Evolutionary conservation across 2,329 filamentous ascomycete genomes (phyloP), one percentile per base, ranked within the genome.

Genomic region (Calonectria pteridis): DNA sequence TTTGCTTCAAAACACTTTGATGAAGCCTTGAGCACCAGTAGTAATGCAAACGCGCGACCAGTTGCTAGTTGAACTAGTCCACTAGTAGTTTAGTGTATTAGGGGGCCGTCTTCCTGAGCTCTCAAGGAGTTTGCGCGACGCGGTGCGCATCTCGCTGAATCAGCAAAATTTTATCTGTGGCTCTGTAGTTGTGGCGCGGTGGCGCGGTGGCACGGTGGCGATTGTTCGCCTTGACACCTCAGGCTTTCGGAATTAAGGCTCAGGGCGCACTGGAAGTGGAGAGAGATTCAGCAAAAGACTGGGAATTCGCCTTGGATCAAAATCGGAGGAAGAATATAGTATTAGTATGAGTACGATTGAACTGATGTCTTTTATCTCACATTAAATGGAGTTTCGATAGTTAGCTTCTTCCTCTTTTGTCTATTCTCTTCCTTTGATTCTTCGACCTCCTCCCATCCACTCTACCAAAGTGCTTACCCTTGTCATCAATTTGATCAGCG

Each of bases 11-110:
- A 75, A 80, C 58, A 64, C 74, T 78, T 76, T 73, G 73, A 64
- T 71, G 73, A 69, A 79, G 77, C 74, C 76, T 77, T 75, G 62
- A 77, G 73, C 77, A 71, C 75, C 66, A 69, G 71, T 64, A 72
- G 65, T 72, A 72, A 72, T 65, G 71, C 68, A 77, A 77, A 80
- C 77, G 79, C 79, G 79, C 79, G 79, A 77, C 72, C 73, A 49
- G 16, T 33, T 11, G 51, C 40, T 58, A 16, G 46, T 26, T 2
- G 20, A 37, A 35, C 59, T 69, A 73, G 58, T 29, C 37, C 31
- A 35, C 43, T 53, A 69, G 28, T 7, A 26, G 66, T 16, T 16
- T 65, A 58, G 50, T 46, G 11, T 10, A 7, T 51, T n/a, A 33
- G 28, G 46, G 51, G 31, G 62, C 63, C 13, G 3, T 58, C 35